These are phyloP conservation scores for Kluyveromyces nonfermentans DNA, from an alignment of 805 yeast species.

Conservation along the genomic window DNA sequence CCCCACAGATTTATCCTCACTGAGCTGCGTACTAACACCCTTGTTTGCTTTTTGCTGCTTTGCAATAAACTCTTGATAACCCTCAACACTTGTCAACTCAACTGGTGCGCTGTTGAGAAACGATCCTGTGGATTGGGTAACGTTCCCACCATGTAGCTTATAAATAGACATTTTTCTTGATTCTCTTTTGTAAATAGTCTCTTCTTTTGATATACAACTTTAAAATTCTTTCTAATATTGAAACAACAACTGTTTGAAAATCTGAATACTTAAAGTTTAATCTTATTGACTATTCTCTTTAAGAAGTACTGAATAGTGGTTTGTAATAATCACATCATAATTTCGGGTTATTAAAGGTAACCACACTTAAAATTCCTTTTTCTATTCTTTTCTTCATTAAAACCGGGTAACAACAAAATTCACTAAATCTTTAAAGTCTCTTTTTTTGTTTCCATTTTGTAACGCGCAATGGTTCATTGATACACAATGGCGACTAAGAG, in stretches of 20 bases:
- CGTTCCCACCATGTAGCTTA: slow-evolving; percentile 15
- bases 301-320: no score
- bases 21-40: slow-evolving; percentile 29
- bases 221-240: neutral
- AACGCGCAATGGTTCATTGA: neutral
- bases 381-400: neutral
- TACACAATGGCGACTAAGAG: neutral
- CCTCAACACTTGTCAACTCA: slow-evolving; percentile 32
- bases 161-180: slow-evolving; percentile 9
- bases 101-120: slow-evolving; percentile 30
- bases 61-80: slow-evolving; percentile 33
- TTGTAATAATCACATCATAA: no score
- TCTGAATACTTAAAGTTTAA: no score
- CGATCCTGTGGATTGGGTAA: slow-evolving; percentile 25
- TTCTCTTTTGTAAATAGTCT: neutral
- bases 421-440: neutral
- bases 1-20: slow-evolving; percentile 29
- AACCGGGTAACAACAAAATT: neutral
- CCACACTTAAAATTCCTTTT: neutral
- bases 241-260: no score
- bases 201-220: neutral
- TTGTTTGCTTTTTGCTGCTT: slow-evolving; percentile 25
- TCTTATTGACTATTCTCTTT: no score
- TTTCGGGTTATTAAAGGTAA: neutral
- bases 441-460: neutral